Base-by-base conservation (phyloP, 2,329 filamentous ascomycete species). In the Fusarium hainanense region DNA sequence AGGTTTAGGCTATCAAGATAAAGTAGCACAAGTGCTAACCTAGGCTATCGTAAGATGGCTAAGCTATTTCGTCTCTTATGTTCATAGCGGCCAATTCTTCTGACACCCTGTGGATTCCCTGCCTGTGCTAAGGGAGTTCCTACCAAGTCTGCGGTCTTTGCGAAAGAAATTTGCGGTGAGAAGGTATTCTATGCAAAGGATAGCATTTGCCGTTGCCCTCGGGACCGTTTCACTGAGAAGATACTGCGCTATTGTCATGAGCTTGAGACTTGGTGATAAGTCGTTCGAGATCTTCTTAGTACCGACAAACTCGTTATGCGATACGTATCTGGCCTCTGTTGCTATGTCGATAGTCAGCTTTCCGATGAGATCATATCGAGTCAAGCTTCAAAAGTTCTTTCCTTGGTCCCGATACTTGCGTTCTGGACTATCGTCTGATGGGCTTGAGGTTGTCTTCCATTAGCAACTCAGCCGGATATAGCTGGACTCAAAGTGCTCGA, bases 121-220 rank as follows among this genome's bases (percentile, higher is more conserved):
- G 6, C 1, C n/a, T 37, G 18, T 6, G 9, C 10, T n/a, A 11
- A n/a, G 18, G 34, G 18, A 6, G 0, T 37, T n/a, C 34, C 5
- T 18, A 37, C 34, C 16, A n/a, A 37, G 34, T n/a, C 32, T 10
- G 16, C 5, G 10, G 7, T 37, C 16, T 37, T n/a, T 18, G 32
- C 5, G 5, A 37, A 9, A 1, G 9, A 11, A 11, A 1, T 37
- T 0, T 2, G 16, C 10, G 32, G 11, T 18, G 5, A n/a, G 5
- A n/a, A 11, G 6, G 1, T 37, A 37, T 37, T n/a, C 32, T 10
- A 37, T 7, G 18, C 9, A 6, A 10, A 37, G 1, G 4, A 11
- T 37, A 4, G 6, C 8, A n/a, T 37, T 5, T n/a, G 3, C 34
- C 3, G 16, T 6, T n/a, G 1, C 5, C 34, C 9, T 37, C 9